These are phyloP conservation scores for Picea sitchensis DNA, from an alignment of 75 land plant species.

Conservation along the genomic window DNA sequence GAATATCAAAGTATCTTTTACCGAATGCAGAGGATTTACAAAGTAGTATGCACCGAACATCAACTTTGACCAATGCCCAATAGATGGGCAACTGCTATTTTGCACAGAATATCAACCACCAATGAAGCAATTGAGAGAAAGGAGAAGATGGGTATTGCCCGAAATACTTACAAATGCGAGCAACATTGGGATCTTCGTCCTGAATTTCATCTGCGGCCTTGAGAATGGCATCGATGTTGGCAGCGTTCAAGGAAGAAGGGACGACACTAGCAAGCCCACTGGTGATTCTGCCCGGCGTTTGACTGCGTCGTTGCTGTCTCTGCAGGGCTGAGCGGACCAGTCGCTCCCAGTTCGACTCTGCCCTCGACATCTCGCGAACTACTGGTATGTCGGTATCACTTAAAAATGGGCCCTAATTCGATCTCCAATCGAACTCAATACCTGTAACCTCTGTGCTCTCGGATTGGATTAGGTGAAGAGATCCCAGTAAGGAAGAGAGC, in stretches of 20 bases:
- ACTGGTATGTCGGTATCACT: no score
- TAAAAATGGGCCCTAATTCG: no score
- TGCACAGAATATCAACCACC: background rate
- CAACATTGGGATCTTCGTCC: slow-evolving; percentile 64
- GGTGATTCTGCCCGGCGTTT: slow-evolving; percentile 16
- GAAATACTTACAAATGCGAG: slow-evolving; percentile 73
- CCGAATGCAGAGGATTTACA: no score
- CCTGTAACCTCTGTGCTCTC: no score
- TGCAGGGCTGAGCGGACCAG: slow-evolving; percentile 32
- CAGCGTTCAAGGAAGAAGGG: slow-evolving; percentile 67
- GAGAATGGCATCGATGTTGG: slow-evolving; percentile 80
- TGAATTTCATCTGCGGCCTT: slow-evolving; percentile 91
- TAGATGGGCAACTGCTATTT: no score
- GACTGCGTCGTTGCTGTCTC: slow-evolving; percentile 18
- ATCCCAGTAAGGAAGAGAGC: no score
- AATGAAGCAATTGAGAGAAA: background rate
- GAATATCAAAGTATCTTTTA: no score
- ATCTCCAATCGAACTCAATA: no score
- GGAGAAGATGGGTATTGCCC: background rate
- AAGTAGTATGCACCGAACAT: no score
- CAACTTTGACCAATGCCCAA: no score
- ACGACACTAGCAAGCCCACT: slow-evolving; percentile 65
- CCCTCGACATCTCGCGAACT: background rate
- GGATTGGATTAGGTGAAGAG: no score
- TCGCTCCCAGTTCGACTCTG: slow-evolving; percentile 49